Evolutionary conservation across 768 basidiomycete species (phyloP).

Genomic region (Lactarius deliciosus): DNA sequence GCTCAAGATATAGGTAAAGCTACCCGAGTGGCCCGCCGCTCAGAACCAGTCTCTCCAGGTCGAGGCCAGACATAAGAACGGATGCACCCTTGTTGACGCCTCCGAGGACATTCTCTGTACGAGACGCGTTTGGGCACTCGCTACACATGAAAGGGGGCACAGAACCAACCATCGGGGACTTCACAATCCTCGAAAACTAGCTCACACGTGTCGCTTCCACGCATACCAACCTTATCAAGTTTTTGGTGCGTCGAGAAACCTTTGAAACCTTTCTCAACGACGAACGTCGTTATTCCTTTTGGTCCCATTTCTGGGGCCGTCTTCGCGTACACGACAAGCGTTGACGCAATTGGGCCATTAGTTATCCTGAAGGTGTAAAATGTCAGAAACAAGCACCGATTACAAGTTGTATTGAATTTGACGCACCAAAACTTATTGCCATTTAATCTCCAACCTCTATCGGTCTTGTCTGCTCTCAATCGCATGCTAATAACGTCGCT

Average conservation of each 20-base stretch:
- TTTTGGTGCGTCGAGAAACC: slow-evolving; percentile 91
- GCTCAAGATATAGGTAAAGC: slow-evolving; percentile 25
- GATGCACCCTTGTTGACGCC: slow-evolving; percentile 73
- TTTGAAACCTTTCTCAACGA: slow-evolving; percentile 76
- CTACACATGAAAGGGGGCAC: slow-evolving; percentile 14
- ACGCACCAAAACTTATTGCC: slow-evolving; percentile 92
- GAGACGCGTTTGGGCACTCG: background rate
- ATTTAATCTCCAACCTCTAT: slow-evolving; percentile 76
- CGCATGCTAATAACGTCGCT: slow-evolving; percentile 97
- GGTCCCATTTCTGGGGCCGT: slow-evolving; percentile 73
- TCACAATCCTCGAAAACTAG: slow-evolving; percentile 88
- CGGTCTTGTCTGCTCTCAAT: slow-evolving; percentile 73
- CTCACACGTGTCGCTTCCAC: slow-evolving; percentile 94
- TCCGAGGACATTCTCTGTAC: slow-evolving; percentile 80
- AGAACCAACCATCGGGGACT: slow-evolving; percentile 74
- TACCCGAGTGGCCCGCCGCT: slow-evolving; percentile 92
- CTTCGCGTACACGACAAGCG: slow-evolving; percentile 91
- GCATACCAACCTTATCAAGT: slow-evolving; percentile 95
- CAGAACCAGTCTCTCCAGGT: slow-evolving; percentile 87
- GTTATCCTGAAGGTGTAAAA: slow-evolving; percentile 66
- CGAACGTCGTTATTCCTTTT: slow-evolving; percentile 90
- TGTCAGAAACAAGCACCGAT: slow-evolving; percentile 4
- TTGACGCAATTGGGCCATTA: slow-evolving; percentile 89
- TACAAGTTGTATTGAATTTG: background rate
- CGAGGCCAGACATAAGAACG: slow-evolving; percentile 93